phyloP scores from a whole-genome alignment of 805 yeast genomes.

The Wickerhamomyces bisporus region DNA sequence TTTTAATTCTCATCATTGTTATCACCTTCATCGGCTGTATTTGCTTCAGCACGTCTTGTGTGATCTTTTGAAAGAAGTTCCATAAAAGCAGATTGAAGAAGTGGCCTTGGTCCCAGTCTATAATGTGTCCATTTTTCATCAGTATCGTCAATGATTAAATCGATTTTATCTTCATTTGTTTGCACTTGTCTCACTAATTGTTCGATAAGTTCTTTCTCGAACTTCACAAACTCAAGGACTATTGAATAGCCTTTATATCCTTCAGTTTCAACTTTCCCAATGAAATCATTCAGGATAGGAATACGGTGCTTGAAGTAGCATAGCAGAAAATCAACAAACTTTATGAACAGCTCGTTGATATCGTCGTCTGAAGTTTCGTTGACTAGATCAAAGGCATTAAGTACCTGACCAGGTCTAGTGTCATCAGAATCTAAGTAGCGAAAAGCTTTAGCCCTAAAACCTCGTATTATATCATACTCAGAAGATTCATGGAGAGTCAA shows the following conservation, averaged over 20 bases:
- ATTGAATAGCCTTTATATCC: conserved; percentile 6
- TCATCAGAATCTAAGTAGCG: too few species aligned
- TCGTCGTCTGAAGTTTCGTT: conserved; percentile 15
- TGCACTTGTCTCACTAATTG: conserved; percentile 6
- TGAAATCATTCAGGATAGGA: conserved; percentile 2
- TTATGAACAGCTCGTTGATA: conserved; percentile 15
- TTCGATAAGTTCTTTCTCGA: conserved; percentile 13
- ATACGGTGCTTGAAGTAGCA: conserved; percentile 13
- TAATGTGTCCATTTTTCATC: conserved; percentile 20
- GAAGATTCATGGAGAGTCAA: too few species aligned
- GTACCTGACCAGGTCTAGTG: too few species aligned
- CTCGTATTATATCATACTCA: too few species aligned
- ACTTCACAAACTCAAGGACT: conserved; percentile 12
- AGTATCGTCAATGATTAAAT: conserved; percentile 17
- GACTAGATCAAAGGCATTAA: conserved; percentile 12
- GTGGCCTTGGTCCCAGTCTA: conserved; percentile 17
- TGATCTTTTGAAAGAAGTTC: too few species aligned
- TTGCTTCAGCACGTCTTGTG: too few species aligned
- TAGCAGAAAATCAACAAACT: conserved; percentile 15
- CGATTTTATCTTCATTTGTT: conserved; percentile 10
- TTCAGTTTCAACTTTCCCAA: conserved; percentile 1
- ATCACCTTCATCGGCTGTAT: too few species aligned
- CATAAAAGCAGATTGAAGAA: neutral
- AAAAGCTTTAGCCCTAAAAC: too few species aligned
- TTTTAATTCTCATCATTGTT: too few species aligned